Evolutionary conservation across 257 asterid genomes (phyloP).

Genomic region (Hygrophila difformis): DNA sequence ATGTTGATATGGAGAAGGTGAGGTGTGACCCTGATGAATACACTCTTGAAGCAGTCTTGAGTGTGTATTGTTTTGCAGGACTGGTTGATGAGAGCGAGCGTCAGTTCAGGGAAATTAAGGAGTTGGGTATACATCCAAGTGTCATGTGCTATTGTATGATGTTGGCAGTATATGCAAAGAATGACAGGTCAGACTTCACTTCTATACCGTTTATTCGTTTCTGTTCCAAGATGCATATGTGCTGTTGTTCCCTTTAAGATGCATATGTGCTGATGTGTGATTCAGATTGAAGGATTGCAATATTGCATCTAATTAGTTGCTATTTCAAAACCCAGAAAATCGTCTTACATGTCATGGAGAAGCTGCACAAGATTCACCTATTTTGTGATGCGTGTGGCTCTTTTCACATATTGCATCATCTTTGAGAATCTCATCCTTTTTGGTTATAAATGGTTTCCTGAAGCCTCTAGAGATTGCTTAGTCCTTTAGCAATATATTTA

Average conservation of each 20-base stretch:
- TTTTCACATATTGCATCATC: too few relatives aligned
- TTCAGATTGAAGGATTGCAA: too few relatives aligned
- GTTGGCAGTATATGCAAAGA: constrained; percentile 72
- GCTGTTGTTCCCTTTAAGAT: constrained; percentile 13
- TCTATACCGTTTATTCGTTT: constrained; percentile 12
- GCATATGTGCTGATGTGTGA: too few relatives aligned
- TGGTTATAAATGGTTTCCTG: background rate
- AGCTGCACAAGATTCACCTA: too few relatives aligned
- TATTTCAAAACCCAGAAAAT: too few relatives aligned
- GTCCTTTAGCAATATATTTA: background rate
- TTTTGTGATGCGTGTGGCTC: too few relatives aligned
- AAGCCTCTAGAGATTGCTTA: background rate
- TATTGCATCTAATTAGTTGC: too few relatives aligned
- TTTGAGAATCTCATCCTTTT: too few relatives aligned
- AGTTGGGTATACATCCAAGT: constrained; percentile 77
- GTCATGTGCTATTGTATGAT: constrained; percentile 95
- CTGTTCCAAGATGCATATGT: constrained; percentile 11
- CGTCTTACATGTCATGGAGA: too few relatives aligned
- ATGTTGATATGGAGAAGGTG: constrained; percentile 84
- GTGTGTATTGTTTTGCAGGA: constrained; percentile 89
- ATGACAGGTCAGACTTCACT: constrained; percentile 52
- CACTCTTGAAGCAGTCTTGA: constrained; percentile 90
- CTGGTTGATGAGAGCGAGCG: constrained; percentile 87
- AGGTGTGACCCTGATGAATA: constrained; percentile 90
- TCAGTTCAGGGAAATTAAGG: constrained; percentile 81